phyloP scores from a whole-genome alignment of 2,329 filamentous ascomycete genomes.

The Cladorrhinum sp. region DNA sequence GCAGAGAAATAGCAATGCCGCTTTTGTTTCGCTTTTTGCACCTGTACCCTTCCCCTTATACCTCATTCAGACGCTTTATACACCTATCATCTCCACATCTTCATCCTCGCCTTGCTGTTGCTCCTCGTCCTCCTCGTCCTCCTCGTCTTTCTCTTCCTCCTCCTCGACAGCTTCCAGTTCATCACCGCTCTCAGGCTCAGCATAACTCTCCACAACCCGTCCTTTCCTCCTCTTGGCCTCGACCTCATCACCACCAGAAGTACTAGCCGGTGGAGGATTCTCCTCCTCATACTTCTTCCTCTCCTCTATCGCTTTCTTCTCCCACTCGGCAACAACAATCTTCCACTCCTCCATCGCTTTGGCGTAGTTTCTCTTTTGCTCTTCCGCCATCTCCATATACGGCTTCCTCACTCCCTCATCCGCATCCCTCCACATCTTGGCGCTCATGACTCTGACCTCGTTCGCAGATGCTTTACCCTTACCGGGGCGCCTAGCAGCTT shows the following conservation, averaged over 20 bases:
- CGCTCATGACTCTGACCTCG: constrained; percentile 80
- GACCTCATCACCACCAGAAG: constrained; percentile 30
- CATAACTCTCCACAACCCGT: constrained; percentile 37
- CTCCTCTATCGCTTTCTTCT: constrained; percentile 58
- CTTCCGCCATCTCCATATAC: constrained; percentile 71
- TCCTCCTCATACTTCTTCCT: constrained; percentile 51
- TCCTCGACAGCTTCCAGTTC: constrained; percentile 7
- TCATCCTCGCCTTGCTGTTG: background rate
- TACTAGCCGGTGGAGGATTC: constrained; percentile 41
- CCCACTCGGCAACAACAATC: constrained; percentile 66
- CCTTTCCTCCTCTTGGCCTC: constrained; percentile 27
- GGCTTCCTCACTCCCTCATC: constrained; percentile 68
- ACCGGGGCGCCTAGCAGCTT: constrained; percentile 61
- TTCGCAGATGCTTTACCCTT: constrained; percentile 68
- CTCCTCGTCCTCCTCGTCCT: constrained; percentile 1
- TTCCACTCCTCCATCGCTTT: constrained; percentile 58
- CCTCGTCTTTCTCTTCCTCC: background rate
- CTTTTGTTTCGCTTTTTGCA: background rate
- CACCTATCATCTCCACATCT: constrained; percentile 29
- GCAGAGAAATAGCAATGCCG: background rate
- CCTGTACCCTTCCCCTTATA: background rate
- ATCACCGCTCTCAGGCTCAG: constrained; percentile 35
- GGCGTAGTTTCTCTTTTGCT: constrained; percentile 65
- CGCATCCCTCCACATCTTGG: constrained; percentile 86
- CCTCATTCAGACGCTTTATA: background rate